Conservation (phyloP, 2,329 filamentous ascomycete species). For the Calonectria crousiana region DNA sequence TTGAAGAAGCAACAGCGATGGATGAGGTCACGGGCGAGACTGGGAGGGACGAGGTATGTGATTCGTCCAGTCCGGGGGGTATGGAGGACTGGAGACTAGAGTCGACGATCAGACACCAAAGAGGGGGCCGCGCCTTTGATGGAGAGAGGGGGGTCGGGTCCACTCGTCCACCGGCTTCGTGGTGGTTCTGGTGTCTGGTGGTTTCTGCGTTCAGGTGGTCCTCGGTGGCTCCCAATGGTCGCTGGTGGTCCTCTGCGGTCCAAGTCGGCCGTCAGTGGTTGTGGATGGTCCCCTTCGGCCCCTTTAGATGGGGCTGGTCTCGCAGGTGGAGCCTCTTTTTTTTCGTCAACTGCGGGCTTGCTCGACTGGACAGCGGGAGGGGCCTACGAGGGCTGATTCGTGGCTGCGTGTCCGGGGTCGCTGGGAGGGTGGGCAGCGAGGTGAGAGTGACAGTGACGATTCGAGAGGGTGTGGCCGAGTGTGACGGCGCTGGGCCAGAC, state of each 20-base stretch:
- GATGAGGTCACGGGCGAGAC: conserved; percentile 46
- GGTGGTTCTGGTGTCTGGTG: conserved; percentile 33
- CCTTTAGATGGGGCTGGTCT: conserved; percentile 29
- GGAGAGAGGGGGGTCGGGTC: conserved; percentile 35
- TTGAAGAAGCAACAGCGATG: conserved; percentile 41
- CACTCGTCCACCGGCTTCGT: conserved; percentile 39
- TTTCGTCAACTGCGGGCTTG: conserved; percentile 36
- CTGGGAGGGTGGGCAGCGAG: conserved; percentile 20
- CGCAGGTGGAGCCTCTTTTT: conserved; percentile 23
- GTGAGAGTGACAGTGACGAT: conserved; percentile 19
- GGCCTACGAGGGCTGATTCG: conserved; percentile 28
- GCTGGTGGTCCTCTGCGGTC: conserved; percentile 30
- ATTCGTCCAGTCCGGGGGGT: conserved; percentile 42
- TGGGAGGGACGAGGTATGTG: conserved; percentile 36
- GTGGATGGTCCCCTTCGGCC: conserved; percentile 32
- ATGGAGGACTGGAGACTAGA: conserved; percentile 33
- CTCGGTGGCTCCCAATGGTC: conserved; percentile 36
- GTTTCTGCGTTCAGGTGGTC: conserved; percentile 32
- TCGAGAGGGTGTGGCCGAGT: conserved; percentile 36
- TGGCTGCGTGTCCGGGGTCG: conserved; percentile 17
- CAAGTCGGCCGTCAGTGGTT: conserved; percentile 1
- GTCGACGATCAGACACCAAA: conserved; percentile 44
- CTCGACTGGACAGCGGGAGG: conserved; percentile 38
- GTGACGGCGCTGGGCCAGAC: conserved; percentile 27
- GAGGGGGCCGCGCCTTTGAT: conserved; percentile 39